Evolutionary conservation across 2,329 filamentous ascomycete species (phyloP), one percentile per base, ranked within the genome.

Genomic region (Eutypa lata): DNA sequence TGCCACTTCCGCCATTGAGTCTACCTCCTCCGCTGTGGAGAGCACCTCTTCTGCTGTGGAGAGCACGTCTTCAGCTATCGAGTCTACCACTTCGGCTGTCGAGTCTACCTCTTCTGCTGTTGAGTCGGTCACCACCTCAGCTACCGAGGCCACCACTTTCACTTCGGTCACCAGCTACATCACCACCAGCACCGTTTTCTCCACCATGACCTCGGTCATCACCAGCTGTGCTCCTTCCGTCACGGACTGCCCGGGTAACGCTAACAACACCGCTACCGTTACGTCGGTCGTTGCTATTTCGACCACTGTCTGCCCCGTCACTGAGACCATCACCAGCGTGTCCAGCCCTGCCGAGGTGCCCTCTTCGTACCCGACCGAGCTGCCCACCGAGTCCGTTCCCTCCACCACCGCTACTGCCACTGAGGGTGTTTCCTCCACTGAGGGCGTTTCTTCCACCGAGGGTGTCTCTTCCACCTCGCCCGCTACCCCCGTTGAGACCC

Each of bases 251-350:
- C 66, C 65, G 48, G 65, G 72, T 28, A 61, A 68, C 50, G 76
- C 74, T 13, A 73, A 76, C 45, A 74, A 71, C 1, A 65, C 82
- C 28, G 71, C 79, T 50, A 82, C 80, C 2, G 74, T 80, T 53
- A 82, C 79, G 6, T 45, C 42, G 21, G 22, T 24, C 7, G 65
- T 87, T 54, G 70, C 82, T 46, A 62, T 84, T 47, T 80, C 78
- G 48, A 86, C 84, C 57, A 86, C 83, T 40, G 66, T 85, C 64
- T 84, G 81, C 76, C 82, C 80, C 21, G 79, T 83, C 54, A 82
- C 80, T n/a, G 77, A 77, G 72, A 82, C 78, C 42, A 64, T 73
- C 59, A 73, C 71, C 38, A 67, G 65, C 38, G 54, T 66, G 65
- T 64, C 69, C 59, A 16, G 21, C 35, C 13, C 13, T 14, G n/a